These are phyloP conservation scores for Iris macrosiphon DNA, from an alignment of 106 monocot genomes.

Conservation along the genomic window DNA sequence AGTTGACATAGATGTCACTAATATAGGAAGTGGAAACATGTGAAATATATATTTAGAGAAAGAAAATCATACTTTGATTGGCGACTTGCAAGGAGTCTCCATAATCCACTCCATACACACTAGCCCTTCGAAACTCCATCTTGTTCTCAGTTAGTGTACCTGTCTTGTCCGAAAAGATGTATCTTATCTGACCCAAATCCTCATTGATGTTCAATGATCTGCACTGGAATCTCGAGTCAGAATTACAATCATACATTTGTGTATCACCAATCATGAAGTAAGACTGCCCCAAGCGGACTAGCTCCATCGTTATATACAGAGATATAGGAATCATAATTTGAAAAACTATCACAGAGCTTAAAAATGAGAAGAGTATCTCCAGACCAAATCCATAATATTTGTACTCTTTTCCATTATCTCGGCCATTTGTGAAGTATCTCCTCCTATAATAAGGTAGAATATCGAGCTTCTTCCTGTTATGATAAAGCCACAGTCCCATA, in stretches of 20 bases:
- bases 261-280: slow-evolving; percentile 97
- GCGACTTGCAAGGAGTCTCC: slow-evolving; percentile 33
- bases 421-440: slow-evolving; percentile 62
- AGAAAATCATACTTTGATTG: too few relatives aligned
- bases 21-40: too few relatives aligned
- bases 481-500: slow-evolving; percentile 86
- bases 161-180: slow-evolving; percentile 95
- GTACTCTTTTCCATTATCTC: slow-evolving; percentile 57
- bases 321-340: slow-evolving; percentile 99
- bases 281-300: slow-evolving; percentile 91
- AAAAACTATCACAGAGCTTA: slow-evolving; percentile 92
- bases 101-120: slow-evolving; percentile 92
- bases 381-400: slow-evolving; percentile 86
- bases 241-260: slow-evolving; percentile 81
- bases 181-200: slow-evolving; percentile 94
- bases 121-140: slow-evolving; percentile 89
- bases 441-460: slow-evolving; percentile 78
- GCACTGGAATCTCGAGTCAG: slow-evolving; percentile 93
- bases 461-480: slow-evolving; percentile 56
- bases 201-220: slow-evolving; percentile 99
- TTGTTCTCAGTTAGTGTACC: slow-evolving; percentile 97
- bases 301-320: slow-evolving; percentile 94
- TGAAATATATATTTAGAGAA: too few relatives aligned
- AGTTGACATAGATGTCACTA: too few relatives aligned
- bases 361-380: slow-evolving; percentile 94